Evolutionary conservation across 2,329 filamentous ascomycete species (phyloP).

Genomic region (Aureobasidium sp.): DNA sequence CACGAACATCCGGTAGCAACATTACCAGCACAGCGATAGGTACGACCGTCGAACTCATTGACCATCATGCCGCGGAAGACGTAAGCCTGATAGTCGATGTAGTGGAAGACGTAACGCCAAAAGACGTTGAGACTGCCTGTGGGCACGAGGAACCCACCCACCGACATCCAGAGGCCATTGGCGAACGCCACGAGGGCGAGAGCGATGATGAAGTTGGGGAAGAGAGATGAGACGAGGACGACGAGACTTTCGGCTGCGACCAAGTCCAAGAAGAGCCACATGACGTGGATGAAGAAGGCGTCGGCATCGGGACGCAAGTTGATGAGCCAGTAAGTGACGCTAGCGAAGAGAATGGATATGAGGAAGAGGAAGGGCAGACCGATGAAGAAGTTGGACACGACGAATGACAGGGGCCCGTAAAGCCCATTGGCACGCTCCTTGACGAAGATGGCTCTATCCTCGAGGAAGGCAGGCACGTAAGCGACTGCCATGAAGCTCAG

Average conservation of each 20-base stretch:
- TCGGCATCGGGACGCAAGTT: constrained; percentile 59
- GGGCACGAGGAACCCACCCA: constrained; percentile 71
- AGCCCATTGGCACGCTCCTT: constrained; percentile 76
- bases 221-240: constrained; percentile 62
- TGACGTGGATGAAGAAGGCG: constrained; percentile 68
- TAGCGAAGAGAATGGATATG: constrained; percentile 66
- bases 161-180: constrained; percentile 82
- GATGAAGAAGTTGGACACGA: constrained; percentile 71
- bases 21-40: constrained; percentile 50
- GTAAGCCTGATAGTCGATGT: constrained; percentile 76
- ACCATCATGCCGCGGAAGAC: constrained; percentile 90
- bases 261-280: constrained; percentile 81
- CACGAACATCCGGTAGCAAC: constrained; percentile 47
- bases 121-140: constrained; percentile 67
- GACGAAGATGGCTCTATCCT: constrained; percentile 62
- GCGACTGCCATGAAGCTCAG: constrained; percentile 54
- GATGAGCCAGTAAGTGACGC: constrained; percentile 70
- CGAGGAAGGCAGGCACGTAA: constrained; percentile 74
- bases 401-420: constrained; percentile 63
- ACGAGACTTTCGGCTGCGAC: constrained; percentile 75
- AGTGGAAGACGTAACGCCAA: constrained; percentile 78
- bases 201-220: constrained; percentile 70
- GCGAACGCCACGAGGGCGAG: constrained; percentile 74
- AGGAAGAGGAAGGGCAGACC: constrained; percentile 73
- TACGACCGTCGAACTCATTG: constrained; percentile 64